A percentile compares a stretch with the other conserved stretches of the same genome.
These are phyloP conservation scores for Salix exigua DNA, from an alignment of 345 rosid species.

Conservation along the genomic window DNA sequence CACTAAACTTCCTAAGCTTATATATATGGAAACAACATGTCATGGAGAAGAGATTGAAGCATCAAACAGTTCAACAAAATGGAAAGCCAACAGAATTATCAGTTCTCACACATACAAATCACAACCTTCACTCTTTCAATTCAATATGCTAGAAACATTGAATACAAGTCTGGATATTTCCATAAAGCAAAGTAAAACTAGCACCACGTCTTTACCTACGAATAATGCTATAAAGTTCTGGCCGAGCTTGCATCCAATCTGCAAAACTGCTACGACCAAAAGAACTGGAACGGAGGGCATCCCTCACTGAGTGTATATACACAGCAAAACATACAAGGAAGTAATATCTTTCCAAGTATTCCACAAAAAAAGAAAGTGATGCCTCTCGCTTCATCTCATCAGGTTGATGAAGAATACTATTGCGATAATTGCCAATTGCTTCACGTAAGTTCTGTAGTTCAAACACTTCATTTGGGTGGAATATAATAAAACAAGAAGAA, in stretches of 20 bases:
- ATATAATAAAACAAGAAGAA: neutral
- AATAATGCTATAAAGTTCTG: conserved; percentile 90
- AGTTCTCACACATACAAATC: neutral
- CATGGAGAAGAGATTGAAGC: neutral
- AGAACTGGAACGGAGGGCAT: conserved; percentile 70
- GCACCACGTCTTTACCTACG: conserved; percentile 54
- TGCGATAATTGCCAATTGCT: conserved; percentile 89
- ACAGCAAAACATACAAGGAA: conserved; percentile 97
- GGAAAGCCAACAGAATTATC: neutral
- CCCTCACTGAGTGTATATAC: conserved; percentile 89
- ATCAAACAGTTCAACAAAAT: neutral
- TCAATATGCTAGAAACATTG: neutral
- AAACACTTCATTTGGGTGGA: conserved; percentile 10
- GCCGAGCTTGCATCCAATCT: conserved; percentile 99
- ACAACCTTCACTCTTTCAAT: neutral
- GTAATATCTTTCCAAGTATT: conserved; percentile 97
- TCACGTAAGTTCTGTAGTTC: conserved; percentile 86
- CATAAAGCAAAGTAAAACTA: neutral
- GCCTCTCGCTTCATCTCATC: conserved; percentile 99
- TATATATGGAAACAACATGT: neutral
- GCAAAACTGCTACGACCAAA: conserved; percentile 71
- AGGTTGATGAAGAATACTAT: conserved; percentile 81
- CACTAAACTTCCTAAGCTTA: neutral
- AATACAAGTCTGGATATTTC: neutral
- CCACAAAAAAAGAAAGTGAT: conserved; percentile 85